Conservation (phyloP, 2,329 filamentous ascomycete species). For the Neonectria sp. region DNA sequence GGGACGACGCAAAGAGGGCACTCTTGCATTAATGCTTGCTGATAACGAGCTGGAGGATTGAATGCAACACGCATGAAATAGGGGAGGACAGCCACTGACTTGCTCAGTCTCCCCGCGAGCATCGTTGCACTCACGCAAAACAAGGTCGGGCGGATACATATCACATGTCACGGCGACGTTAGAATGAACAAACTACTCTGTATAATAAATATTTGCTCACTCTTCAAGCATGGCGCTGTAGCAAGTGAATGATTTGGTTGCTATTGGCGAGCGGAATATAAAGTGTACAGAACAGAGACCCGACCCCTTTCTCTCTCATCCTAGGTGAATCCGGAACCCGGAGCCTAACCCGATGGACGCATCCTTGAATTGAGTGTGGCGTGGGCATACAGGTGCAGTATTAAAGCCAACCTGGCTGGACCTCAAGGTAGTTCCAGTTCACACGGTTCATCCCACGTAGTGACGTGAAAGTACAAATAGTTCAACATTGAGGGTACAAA, state of each 20-base stretch:
- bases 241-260: not conserved
- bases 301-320: not conserved
- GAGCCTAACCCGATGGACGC: not conserved
- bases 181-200: conserved; percentile 5
- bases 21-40: conserved; percentile 6
- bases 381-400: not conserved
- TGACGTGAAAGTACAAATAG: not conserved
- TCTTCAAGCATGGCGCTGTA: not conserved
- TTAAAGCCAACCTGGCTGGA: not conserved
- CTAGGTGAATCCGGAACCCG: not conserved
- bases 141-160: conserved; percentile 15
- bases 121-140: conserved; percentile 5
- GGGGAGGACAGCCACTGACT: not conserved
- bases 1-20: not conserved
- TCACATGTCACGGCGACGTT: conserved; percentile 3
- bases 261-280: not conserved
- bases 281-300: not conserved
- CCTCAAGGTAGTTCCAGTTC: not conserved
- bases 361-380: not conserved
- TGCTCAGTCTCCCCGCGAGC: not conserved
- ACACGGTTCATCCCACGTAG: not conserved
- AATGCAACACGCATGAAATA: conserved; percentile 13
- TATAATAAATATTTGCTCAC: not conserved
- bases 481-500: too few relatives aligned
- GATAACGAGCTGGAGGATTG: conserved; percentile 1